These are phyloP conservation scores for Cystofilobasidium capitatum DNA, from an alignment of 768 basidiomycete species.

Conservation along the genomic window DNA sequence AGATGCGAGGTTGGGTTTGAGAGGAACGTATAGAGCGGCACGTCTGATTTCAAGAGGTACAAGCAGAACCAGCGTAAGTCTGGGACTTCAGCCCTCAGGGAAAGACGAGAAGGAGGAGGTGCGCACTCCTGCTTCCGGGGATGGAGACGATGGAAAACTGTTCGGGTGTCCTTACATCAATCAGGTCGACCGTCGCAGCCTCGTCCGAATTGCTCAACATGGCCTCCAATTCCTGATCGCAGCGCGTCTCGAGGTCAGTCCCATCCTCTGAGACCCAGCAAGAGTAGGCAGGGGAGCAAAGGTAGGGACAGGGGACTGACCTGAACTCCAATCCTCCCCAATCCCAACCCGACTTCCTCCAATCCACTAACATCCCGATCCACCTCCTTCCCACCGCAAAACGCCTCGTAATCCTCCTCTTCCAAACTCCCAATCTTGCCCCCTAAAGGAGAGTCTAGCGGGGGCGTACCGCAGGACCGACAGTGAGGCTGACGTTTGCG, in stretches of 20 bases:
- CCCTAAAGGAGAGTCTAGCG: constrained; percentile 32
- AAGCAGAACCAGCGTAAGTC: background rate
- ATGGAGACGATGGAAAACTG: constrained; percentile 84
- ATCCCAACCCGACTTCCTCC: constrained; percentile 46
- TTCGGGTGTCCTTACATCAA: constrained; percentile 68
- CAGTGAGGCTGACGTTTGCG: constrained; percentile 62
- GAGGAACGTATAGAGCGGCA: constrained; percentile 59
- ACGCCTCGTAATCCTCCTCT: constrained; percentile 67
- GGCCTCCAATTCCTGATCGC: no score
- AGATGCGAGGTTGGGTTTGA: constrained; percentile 48
- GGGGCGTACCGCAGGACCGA: constrained; percentile 49
- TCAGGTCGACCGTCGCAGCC: constrained; percentile 42
- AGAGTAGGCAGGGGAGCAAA: constrained; percentile 9
- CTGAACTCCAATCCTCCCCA: constrained; percentile 29
- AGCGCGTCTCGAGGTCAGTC: constrained; percentile 42
- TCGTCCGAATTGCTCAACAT: constrained; percentile 28
- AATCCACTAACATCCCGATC: constrained; percentile 56
- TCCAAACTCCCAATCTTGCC: constrained; percentile 44
- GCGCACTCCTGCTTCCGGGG: constrained; percentile 60
- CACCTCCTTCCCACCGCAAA: constrained; percentile 57
- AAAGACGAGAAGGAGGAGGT: constrained; percentile 9
- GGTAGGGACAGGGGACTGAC: background rate
- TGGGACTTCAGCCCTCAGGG: background rate
- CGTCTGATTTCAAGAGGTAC: constrained; percentile 47
- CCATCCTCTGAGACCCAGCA: background rate